Base-by-base conservation (phyloP, 139 green algal genomes). In the Coccomyxa sp. region DNA sequence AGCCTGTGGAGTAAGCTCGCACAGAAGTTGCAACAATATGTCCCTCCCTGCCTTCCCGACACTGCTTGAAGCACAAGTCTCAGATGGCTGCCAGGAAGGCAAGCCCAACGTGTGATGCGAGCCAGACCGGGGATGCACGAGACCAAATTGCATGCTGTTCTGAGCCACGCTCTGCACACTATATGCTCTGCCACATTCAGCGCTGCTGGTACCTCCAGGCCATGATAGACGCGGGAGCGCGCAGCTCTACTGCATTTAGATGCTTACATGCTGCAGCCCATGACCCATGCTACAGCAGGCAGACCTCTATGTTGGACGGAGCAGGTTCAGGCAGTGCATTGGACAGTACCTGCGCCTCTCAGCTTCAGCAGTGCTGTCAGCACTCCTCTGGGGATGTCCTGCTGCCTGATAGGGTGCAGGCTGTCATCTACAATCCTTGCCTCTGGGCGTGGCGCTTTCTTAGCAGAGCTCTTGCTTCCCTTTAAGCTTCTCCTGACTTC, bases 351-450 rank as follows among this genome's bases (percentile, higher is more conserved):
- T 39, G 68, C 80, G 12, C 38, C 50, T 9, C 82, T 39, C 34
- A 89, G 55, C 12, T 78, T 58, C 34, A 81, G 35, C 73, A 88
- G 70, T 38, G 85, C 82, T 27, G 36, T 75, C 84, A 82, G 87
- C 29, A 75, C 82, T 35, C 64, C 8, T 4, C 73, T 36, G 1
- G 73, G 40, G 31, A 88, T 74, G 64, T 55, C 44, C 0, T 37
- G 38, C 7, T 82, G 75, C 7, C 82, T 18, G 22, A 88, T 82
- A 39, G 44, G 41, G 81, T 88, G 84, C 0, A 36, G 31, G 31
- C 75, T 75, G 71, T 88, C 84, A 36, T 88, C 77, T 2, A 64
- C 18, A 22, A 64, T 64, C n/a, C n/a, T n/a, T n/a, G n/a, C n/a
- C n/a, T n/a, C n/a, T n/a, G n/a, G n/a, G n/a, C n/a, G n/a, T n/a